Evolutionary conservation across 176 grass and related monocot species (phyloP), one percentile per base, ranked within the genome.

Genomic region (Tuctoria greenei): DNA sequence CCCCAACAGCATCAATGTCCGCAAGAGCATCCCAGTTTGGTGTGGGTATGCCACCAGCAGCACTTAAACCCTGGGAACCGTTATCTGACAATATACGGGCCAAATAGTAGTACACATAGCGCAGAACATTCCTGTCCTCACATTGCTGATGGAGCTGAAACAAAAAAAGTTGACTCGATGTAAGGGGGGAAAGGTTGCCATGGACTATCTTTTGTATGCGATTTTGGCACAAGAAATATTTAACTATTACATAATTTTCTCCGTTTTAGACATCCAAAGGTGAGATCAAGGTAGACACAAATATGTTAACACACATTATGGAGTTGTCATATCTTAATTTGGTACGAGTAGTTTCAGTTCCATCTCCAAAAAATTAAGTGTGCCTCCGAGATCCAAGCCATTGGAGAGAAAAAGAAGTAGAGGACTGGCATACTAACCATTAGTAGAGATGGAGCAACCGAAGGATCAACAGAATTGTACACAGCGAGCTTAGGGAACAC

Each of bases 391-490:
- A 6, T 57, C 65, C 20, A 83, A 10, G 40, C 54, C 23, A 60
- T 23, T 27, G 34, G 13, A 49, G 39, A 74, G 71, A 26, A 17
- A 62, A 47, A 61, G 64, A 10, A 36, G 67, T 72, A 14, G 12
- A 67, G 63, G 35, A 80, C 80, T 4, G 74, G 66, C 46, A 41
- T 10, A 45, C 63, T 81, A 90, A 95, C 95, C 95, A 99, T 95
- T 55, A 99, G 87, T 83, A 99, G 95, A 37, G 95, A 99, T 39
- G 95, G 95, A 82, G 95, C 95, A 43, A 99, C 95, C 28, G 95
- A 99, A 81, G 95, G 95, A 90, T 99, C 95, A 47, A 99, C 95
- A 18, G 95, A 99, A 86, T 99, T 99, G 76, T 99, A 99, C 73
- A 99, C 95, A 13, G 95, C 95, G 5, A 99, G 91, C 85, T 99